Percentiles rank a stretch among this genome's conserved stretches.
phyloP scores from a whole-genome alignment of 106 monocot species.

The Iris macrosiphon region DNA sequence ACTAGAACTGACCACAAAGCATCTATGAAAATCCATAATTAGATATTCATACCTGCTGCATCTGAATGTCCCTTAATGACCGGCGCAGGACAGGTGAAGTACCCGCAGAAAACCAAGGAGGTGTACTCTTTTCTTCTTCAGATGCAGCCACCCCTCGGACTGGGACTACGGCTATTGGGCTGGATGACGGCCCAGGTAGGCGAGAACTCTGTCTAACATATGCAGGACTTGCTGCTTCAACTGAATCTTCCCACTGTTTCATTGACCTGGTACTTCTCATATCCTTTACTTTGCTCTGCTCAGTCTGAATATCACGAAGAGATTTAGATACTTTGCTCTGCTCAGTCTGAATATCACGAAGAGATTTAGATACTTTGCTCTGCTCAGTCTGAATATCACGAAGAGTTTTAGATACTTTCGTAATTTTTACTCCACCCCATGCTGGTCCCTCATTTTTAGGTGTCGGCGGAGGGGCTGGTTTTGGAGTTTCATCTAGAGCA shows the following conservation, averaged over 20 bases:
- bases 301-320: conserved; percentile 86
- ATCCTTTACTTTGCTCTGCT: conserved; percentile 64
- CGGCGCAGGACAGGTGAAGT: conserved; percentile 49
- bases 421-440: conserved; percentile 75
- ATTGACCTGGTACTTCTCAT: conserved; percentile 13
- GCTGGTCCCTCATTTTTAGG: conserved; percentile 89
- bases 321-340: conserved; percentile 64
- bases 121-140: conserved; percentile 72
- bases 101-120: conserved; percentile 71
- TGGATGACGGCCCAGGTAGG: conserved; percentile 25
- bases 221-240: conserved; percentile 17
- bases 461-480: conserved; percentile 29
- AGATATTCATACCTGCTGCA: conserved; percentile 67
- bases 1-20: too few relatives aligned
- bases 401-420: conserved; percentile 51
- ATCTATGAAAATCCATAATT: too few relatives aligned
- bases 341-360: conserved; percentile 89
- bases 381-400: conserved; percentile 93
- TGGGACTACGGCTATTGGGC: conserved; percentile 45
- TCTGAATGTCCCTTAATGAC: conserved; percentile 91
- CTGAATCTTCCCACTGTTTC: conserved; percentile 17
- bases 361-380: conserved; percentile 52
- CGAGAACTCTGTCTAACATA: conserved; percentile 48
- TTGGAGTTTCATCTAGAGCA: conserved; percentile 77
- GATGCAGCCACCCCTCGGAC: conserved; percentile 12